Conservation (phyloP, 2,329 filamentous ascomycete genomes). For the Capronia epimyces region DNA sequence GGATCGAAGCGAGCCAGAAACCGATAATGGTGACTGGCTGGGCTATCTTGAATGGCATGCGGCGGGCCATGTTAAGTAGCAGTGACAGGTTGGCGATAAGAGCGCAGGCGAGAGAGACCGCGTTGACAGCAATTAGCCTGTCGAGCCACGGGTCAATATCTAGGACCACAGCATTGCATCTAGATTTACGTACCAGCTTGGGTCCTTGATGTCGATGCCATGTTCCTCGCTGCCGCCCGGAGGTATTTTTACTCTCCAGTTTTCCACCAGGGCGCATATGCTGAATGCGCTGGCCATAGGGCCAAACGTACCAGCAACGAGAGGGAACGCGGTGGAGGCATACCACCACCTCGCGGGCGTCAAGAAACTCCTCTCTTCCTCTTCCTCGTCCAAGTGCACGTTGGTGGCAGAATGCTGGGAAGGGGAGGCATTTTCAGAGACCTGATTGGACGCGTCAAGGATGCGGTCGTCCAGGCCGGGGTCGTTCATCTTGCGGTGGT, state of each 20-base stretch:
- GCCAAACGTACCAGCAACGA: conserved; percentile 53
- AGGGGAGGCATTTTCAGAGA: conserved; percentile 37
- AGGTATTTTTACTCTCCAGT: conserved; percentile 52
- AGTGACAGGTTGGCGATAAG: conserved; percentile 51
- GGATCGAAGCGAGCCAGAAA: conserved; percentile 51
- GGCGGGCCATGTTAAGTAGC: conserved; percentile 55
- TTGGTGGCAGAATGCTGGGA: background rate
- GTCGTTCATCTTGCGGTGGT: conserved; percentile 43
- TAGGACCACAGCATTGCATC: background rate
- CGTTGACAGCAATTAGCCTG: conserved; percentile 52
- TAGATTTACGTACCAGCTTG: conserved; percentile 42
- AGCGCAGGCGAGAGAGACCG: conserved; percentile 50
- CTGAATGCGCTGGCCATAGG: conserved; percentile 53
- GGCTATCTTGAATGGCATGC: conserved; percentile 51
- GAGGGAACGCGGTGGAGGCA: conserved; percentile 53
- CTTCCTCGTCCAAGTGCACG: conserved; percentile 18
- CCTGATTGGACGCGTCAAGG: conserved; percentile 42
- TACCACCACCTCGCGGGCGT: conserved; percentile 53
- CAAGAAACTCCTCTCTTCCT: conserved; percentile 26
- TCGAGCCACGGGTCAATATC: background rate
- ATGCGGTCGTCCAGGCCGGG: conserved; percentile 50
- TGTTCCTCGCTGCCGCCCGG: conserved; percentile 42
- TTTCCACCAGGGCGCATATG: conserved; percentile 51
- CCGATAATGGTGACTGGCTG: conserved; percentile 57
- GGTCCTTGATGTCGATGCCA: conserved; percentile 47